Evolutionary conservation across 2,329 filamentous ascomycete species (phyloP).

Genomic region (Hyphodiscus sp.): DNA sequence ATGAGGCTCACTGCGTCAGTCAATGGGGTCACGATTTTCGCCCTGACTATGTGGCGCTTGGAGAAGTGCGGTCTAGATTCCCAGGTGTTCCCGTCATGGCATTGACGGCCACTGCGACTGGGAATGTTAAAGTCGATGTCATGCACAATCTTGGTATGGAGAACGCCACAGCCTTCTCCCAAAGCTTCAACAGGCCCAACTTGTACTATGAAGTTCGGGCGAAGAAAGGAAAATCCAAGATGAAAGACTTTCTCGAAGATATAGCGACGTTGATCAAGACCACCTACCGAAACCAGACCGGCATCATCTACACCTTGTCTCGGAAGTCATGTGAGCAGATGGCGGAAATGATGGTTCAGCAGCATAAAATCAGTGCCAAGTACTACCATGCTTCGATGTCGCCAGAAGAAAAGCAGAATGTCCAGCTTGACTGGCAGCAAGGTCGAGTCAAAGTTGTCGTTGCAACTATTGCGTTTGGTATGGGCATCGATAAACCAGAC

Average conservation of each 20-base stretch:
- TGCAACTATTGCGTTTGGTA: conserved; percentile 96
- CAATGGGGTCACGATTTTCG: conserved; percentile 99
- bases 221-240: conserved; percentile 35
- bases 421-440: conserved; percentile 78
- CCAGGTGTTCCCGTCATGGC: conserved; percentile 85
- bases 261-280: conserved; percentile 62
- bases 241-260: conserved; percentile 31
- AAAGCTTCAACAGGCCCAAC: conserved; percentile 97
- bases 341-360: conserved; percentile 57
- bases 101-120: conserved; percentile 88
- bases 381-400: conserved; percentile 84
- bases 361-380: conserved; percentile 62
- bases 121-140: conserved; percentile 86
- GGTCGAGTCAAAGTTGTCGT: conserved; percentile 83
- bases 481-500: conserved; percentile 99
- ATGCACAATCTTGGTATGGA: conserved; percentile 83
- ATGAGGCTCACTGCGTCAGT: conserved; percentile 98
- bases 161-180: conserved; percentile 69
- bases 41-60: conserved; percentile 87
- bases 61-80: conserved; percentile 65
- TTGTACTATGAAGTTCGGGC: conserved; percentile 76
- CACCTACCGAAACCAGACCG: conserved; percentile 65
- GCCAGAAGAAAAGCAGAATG: conserved; percentile 56
- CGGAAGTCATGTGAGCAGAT: conserved; percentile 76
- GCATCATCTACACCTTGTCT: conserved; percentile 91